phyloP scores from a whole-genome alignment of 2,329 filamentous ascomycete species.

The Aspergillus sp. region DNA sequence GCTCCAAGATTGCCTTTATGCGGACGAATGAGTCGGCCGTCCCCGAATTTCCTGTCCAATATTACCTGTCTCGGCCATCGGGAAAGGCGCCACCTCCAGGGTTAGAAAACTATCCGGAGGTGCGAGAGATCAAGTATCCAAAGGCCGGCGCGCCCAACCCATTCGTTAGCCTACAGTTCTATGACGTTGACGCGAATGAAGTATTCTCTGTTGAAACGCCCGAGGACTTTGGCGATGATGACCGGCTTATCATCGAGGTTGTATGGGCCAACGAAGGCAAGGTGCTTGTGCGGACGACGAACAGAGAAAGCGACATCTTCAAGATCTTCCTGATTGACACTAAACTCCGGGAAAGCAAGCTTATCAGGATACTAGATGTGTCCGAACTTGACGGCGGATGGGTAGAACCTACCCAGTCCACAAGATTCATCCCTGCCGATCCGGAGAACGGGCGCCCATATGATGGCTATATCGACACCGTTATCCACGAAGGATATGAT shows the following conservation, averaged over 20 bases:
- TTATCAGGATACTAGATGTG: slow-evolving; percentile 77
- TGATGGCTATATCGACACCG: slow-evolving; percentile 90
- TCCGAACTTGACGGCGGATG: slow-evolving; percentile 88
- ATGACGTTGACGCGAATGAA: slow-evolving; percentile 74
- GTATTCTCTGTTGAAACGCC: slow-evolving; percentile 76
- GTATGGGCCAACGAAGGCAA: slow-evolving; percentile 81
- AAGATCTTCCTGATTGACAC: slow-evolving; percentile 86
- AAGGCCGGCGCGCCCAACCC: slow-evolving; percentile 95
- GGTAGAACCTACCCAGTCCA: slow-evolving; percentile 91
- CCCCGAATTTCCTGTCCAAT: slow-evolving; percentile 88
- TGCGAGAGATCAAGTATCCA: slow-evolving; percentile 91
- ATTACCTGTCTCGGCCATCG: slow-evolving; percentile 85
- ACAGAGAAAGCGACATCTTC: slow-evolving; percentile 88
- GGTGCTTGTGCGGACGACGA: slow-evolving; percentile 86
- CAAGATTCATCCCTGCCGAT: slow-evolving; percentile 82
- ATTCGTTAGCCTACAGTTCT: slow-evolving; percentile 82
- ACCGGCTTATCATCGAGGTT: slow-evolving; percentile 89
- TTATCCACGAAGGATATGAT: slow-evolving; percentile 83
- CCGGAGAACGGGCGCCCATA: slow-evolving; percentile 69
- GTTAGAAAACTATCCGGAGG: slow-evolving; percentile 86
- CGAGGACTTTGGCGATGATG: slow-evolving; percentile 74
- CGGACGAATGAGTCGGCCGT: slow-evolving; percentile 92
- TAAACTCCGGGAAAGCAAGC: slow-evolving; percentile 67
- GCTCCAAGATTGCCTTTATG: slow-evolving; percentile 85
- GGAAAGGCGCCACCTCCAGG: slow-evolving; percentile 66